Evolutionary conservation across 306 rosid species (phyloP).

Genomic region (Citrullus amarus): DNA sequence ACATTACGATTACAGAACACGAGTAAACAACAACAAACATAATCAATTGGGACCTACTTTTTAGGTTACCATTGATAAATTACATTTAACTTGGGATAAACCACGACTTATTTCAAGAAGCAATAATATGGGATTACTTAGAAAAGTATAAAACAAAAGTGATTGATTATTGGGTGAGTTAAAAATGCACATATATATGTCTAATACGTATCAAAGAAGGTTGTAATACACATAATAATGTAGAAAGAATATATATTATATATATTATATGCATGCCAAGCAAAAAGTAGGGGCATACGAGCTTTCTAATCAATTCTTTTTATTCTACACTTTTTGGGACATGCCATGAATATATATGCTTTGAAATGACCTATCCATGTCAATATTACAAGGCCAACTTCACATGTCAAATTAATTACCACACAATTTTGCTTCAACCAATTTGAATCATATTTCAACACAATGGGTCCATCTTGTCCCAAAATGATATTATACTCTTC

Average conservation of each 20-base stretch:
- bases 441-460: neutral
- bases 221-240: neutral
- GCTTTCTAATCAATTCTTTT: neutral
- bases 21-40: too few relatives aligned
- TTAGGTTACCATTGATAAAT: too few relatives aligned
- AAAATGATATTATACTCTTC: neutral
- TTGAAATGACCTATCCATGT: neutral
- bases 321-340: neutral
- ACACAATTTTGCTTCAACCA: neutral
- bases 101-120: too few relatives aligned
- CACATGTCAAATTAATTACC: neutral
- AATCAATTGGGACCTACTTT: too few relatives aligned
- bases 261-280: neutral
- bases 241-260: too few relatives aligned
- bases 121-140: too few relatives aligned
- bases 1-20: too few relatives aligned
- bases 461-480: neutral
- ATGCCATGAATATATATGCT: neutral
- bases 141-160: too few relatives aligned
- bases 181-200: neutral
- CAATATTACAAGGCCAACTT: neutral
- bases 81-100: too few relatives aligned
- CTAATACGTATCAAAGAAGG: neutral
- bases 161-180: too few relatives aligned
- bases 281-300: neutral